phyloP scores from a whole-genome alignment of 169 alveolate genomes.

The Plasmodium berghei region DNA sequence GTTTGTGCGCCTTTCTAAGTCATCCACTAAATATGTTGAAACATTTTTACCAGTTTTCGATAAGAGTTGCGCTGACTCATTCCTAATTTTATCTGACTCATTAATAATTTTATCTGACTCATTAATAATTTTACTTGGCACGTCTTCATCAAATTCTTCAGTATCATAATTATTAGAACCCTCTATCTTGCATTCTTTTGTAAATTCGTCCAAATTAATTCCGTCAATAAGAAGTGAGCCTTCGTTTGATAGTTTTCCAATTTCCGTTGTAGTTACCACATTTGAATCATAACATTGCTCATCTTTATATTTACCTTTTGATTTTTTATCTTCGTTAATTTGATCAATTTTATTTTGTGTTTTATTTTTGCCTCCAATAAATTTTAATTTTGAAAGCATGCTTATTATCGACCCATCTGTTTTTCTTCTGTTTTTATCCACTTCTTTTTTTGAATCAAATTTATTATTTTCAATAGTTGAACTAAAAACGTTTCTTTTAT shows the following conservation, averaged over 20 bases:
- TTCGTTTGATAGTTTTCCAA: background rate
- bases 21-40: no score
- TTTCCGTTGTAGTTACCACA: background rate
- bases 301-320: background rate
- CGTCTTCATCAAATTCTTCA: background rate
- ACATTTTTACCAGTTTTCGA: no score
- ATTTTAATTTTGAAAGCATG: background rate
- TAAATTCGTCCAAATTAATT: constrained; percentile 40
- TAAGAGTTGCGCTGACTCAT: background rate
- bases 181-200: constrained; percentile 53
- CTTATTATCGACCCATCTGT: constrained; percentile 25
- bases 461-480: background rate
- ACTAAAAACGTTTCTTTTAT: constrained; percentile 12
- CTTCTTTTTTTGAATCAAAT: background rate
- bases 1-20: background rate
- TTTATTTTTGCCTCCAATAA: constrained; percentile 3
- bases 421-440: constrained; percentile 27
- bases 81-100: background rate
- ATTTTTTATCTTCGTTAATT: background rate
- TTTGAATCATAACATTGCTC: background rate
- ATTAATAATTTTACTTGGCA: background rate
- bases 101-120: background rate
- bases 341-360: background rate
- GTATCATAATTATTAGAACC: constrained; percentile 1
- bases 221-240: constrained; percentile 46